A percentile compares a stretch with the other conserved stretches of the same genome.
phyloP scores from a whole-genome alignment of 2,329 filamentous ascomycete genomes.

The Arthrobotrys musiformis region DNA sequence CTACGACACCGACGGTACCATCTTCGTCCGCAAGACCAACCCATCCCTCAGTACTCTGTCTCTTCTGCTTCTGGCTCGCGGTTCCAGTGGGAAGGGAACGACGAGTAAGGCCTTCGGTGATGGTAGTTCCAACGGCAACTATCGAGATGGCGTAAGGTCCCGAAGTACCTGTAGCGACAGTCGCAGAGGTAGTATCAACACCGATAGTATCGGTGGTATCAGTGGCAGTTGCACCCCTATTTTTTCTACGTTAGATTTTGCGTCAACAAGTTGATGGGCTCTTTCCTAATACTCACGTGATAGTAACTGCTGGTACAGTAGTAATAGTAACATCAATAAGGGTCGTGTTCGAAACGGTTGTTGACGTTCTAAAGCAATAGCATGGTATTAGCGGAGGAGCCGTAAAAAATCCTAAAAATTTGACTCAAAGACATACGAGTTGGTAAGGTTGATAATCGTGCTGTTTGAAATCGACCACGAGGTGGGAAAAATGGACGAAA shows the following conservation, averaged over 20 bases:
- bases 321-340: not conserved
- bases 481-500: not conserved
- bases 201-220: conserved; percentile 12
- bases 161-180: conserved; percentile 3
- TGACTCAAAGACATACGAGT: conserved; percentile 4
- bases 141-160: conserved; percentile 32
- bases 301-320: not conserved
- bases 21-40: conserved; percentile 38
- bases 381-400: not conserved
- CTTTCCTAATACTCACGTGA: not conserved
- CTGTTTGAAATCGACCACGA: not conserved
- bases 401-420: not conserved
- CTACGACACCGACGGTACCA: conserved; percentile 37
- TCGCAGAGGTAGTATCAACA: too few species aligned
- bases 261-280: too few species aligned
- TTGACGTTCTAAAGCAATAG: not conserved
- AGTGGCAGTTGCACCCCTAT: not conserved
- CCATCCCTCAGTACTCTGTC: conserved; percentile 21
- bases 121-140: conserved; percentile 21
- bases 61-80: not conserved
- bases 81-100: conserved; percentile 1
- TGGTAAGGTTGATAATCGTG: not conserved
- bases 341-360: not conserved
- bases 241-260: not conserved
- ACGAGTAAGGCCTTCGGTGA: not conserved